Evolutionary conservation across 192 early-diverging fungal genomes (phyloP), one percentile per base, ranked within the genome.

Genomic region (Mortierella antarctica): DNA sequence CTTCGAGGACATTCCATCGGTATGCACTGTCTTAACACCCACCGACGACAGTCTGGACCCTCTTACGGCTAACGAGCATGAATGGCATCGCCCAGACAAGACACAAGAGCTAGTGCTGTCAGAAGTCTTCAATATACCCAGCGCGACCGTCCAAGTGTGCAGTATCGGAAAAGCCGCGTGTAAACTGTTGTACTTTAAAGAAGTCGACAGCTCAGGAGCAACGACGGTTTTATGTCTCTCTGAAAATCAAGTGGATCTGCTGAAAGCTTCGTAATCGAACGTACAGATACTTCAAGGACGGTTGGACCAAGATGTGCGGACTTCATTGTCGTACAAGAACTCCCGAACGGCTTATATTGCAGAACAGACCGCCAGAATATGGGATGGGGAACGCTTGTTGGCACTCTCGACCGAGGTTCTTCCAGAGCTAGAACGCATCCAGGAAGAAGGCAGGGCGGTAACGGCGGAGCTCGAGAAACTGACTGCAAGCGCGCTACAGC

Each of bases 1-100:
- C 58, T 72, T 72, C 20, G 23, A 50, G 5, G 70, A 68, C 14
- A 68, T 72, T 13, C 70, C 55, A 23, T 23, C 42, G 7, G n/a
- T 31, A 18, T 68, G 64, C 65, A 48, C 14, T 2, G 70, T 80
- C 8, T 42, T 66, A 4, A 42, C 53, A 14, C 70, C 70, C 0
- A 46, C 6, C 7, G 77, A 72, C 42, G 8, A 12, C 62, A 68
- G 58, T n/a, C 23, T 11, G 8, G 15, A 42, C 20, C 9, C 17
- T 20, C 18, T 39, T 31, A 31, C 31, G 1, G 31, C 31, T 31
- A 31, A 31, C 3, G 31, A 31, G 31, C 31, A 2, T 31, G 48
- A 68, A 23, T 21, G 57, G 7, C 59, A 64, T 44, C 49, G 62
- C 10, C 69, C 75, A 11, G 57, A 65, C 8, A 4, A 18, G 10